phyloP scores from a whole-genome alignment of 2,329 filamentous ascomycete species.

The Epichloe festucae region DNA sequence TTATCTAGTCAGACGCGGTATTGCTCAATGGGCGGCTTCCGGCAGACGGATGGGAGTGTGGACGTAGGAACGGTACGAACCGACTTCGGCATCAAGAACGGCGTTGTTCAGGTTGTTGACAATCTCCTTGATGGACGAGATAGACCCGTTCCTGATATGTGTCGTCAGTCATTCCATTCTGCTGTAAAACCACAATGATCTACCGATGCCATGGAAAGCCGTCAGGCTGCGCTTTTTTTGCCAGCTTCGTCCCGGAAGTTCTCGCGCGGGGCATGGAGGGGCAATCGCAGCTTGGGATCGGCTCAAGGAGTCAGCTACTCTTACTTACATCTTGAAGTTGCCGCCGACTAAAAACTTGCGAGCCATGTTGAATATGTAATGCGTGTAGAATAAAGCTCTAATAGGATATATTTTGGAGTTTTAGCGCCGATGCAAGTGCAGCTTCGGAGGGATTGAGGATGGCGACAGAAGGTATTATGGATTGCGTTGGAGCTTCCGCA shows the following conservation, averaged over 20 bases:
- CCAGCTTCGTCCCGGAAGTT: slow-evolving; percentile 8
- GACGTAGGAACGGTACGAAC: slow-evolving; percentile 33
- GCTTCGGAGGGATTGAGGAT: not conserved
- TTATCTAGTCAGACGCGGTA: not conserved
- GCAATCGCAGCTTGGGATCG: slow-evolving; percentile 9
- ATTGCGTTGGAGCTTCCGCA: not conserved
- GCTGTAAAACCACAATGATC: not conserved
- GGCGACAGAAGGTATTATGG: not conserved
- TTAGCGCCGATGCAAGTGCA: not conserved
- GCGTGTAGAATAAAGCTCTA: not conserved
- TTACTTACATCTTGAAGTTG: slow-evolving; percentile 94
- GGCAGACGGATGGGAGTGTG: not conserved
- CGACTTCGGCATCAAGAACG: slow-evolving; percentile 61
- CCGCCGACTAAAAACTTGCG: slow-evolving; percentile 96
- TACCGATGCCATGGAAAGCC: not conserved
- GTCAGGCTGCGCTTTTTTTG: slow-evolving; percentile 18
- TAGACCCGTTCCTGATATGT: slow-evolving; percentile 71
- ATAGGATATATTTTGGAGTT: not conserved
- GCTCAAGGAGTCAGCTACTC: slow-evolving; percentile 11
- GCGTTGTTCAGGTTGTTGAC: slow-evolving; percentile 80
- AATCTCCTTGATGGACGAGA: slow-evolving; percentile 81
- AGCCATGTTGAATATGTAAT: slow-evolving; percentile 44
- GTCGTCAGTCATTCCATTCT: slow-evolving; percentile 1
- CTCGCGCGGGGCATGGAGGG: slow-evolving; percentile 12
- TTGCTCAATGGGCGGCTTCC: not conserved